These are phyloP conservation scores for Acacia melanoxylon DNA, from an alignment of 306 rosid genomes.

Conservation along the genomic window DNA sequence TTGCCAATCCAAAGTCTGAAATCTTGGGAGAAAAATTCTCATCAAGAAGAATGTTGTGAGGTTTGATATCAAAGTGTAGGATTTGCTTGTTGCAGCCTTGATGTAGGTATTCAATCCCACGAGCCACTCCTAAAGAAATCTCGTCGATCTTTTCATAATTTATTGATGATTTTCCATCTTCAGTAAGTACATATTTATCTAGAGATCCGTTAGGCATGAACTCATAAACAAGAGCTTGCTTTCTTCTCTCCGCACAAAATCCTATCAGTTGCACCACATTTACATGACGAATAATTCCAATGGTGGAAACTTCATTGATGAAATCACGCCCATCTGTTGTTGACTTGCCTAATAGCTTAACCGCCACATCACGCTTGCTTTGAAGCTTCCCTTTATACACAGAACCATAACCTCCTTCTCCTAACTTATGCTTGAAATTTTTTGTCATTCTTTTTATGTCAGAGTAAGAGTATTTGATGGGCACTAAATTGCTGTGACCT, in stretches of 20 bases:
- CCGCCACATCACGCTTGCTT: conserved; percentile 14
- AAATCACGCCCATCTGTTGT: conserved; percentile 4
- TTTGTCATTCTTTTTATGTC: conserved; percentile 9
- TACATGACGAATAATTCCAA: conserved; percentile 1
- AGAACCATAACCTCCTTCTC: background rate
- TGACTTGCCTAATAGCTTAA: conserved; percentile 10
- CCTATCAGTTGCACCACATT: background rate
- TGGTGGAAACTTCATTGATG: conserved; percentile 24
- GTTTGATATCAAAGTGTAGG: background rate
- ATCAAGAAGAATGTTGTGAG: background rate
- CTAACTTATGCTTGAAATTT: conserved; percentile 24
- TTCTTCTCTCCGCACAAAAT: background rate
- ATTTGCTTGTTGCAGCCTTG: background rate
- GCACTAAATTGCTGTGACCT: background rate
- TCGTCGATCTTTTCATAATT: no score
- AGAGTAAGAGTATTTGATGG: conserved; percentile 23
- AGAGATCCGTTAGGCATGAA: conserved; percentile 9
- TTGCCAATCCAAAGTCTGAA: background rate
- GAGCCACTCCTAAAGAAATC: background rate
- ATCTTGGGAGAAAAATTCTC: background rate
- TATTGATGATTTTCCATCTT: background rate
- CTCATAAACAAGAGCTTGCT: background rate
- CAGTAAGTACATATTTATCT: background rate
- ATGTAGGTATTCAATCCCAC: background rate
- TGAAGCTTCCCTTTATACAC: conserved; percentile 21